Evolutionary conservation across 257 asterid species (phyloP).

Genomic region (Asclepias syriaca): DNA sequence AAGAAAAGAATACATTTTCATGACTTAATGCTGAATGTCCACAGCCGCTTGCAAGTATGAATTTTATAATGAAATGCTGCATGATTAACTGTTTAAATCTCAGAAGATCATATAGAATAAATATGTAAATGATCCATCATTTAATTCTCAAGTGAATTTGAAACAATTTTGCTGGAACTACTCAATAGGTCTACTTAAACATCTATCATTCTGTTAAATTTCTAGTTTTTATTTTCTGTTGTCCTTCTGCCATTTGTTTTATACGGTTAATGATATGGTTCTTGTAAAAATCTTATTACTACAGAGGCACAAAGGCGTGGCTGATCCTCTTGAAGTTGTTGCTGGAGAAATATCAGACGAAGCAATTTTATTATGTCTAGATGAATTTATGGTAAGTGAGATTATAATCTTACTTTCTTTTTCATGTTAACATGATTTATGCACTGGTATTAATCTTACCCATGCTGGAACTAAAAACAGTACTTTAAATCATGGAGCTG

Average conservation of each 20-base stretch:
- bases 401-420: background rate
- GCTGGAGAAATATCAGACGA: constrained; percentile 86
- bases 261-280: too few relatives aligned
- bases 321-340: constrained; percentile 93
- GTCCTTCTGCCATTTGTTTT: too few relatives aligned
- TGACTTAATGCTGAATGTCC: constrained; percentile 89
- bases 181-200: background rate
- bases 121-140: background rate
- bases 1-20: constrained; percentile 95
- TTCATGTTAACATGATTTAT: background rate
- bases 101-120: background rate
- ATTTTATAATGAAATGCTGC: background rate
- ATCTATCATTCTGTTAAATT: too few relatives aligned
- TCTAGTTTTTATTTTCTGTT: too few relatives aligned
- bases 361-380: constrained; percentile 81
- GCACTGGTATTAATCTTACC: background rate
- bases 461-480: background rate
- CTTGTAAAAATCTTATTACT: constrained; percentile 13
- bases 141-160: background rate
- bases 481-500: background rate
- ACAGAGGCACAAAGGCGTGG: constrained; percentile 85
- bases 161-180: background rate
- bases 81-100: background rate
- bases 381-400: constrained; percentile 78
- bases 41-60: constrained; percentile 80